These are phyloP conservation scores for Petunia axillaris DNA, from an alignment of 257 asterid genomes.

Conservation along the genomic window DNA sequence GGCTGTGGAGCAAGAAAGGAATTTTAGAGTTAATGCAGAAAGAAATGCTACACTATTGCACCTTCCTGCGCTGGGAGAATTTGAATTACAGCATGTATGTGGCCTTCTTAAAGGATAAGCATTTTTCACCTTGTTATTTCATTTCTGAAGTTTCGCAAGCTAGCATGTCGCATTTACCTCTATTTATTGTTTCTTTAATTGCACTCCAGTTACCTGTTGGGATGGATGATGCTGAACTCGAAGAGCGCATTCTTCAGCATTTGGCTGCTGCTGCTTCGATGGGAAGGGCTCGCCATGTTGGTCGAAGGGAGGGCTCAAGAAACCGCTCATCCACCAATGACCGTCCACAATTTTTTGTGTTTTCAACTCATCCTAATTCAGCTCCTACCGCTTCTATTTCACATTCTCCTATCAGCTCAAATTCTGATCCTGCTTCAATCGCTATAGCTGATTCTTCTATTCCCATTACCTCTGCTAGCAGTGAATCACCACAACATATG, in stretches of 20 bases:
- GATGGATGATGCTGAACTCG: conserved; percentile 67
- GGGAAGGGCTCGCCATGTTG: conserved; percentile 71
- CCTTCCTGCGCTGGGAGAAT: conserved; percentile 77
- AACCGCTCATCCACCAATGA: conserved; percentile 57
- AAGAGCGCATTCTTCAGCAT: conserved; percentile 88
- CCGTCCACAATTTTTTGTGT: conserved; percentile 58
- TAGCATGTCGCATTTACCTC: conserved; percentile 17
- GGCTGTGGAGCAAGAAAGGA: conserved; percentile 79
- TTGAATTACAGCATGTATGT: conserved; percentile 81
- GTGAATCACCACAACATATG: conserved; percentile 36
- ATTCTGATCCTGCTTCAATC: conserved; percentile 42
- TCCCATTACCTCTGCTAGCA: conserved; percentile 30
- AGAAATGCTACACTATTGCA: conserved; percentile 69
- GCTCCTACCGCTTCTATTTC: conserved; percentile 48
- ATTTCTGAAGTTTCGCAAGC: background rate
- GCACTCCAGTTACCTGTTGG: conserved; percentile 69
- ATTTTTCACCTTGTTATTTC: conserved; percentile 11
- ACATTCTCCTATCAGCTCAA: conserved; percentile 47
- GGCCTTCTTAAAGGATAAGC: conserved; percentile 25
- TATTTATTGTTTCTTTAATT: conserved; percentile 26
- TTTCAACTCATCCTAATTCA: conserved; percentile 56
- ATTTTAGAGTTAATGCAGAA: conserved; percentile 57
- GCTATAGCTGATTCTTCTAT: conserved; percentile 37
- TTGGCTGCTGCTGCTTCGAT: conserved; percentile 92
- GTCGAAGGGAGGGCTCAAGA: conserved; percentile 71